These are phyloP conservation scores for Ricinus communis DNA, from an alignment of 345 rosid species.

Conservation along the genomic window DNA sequence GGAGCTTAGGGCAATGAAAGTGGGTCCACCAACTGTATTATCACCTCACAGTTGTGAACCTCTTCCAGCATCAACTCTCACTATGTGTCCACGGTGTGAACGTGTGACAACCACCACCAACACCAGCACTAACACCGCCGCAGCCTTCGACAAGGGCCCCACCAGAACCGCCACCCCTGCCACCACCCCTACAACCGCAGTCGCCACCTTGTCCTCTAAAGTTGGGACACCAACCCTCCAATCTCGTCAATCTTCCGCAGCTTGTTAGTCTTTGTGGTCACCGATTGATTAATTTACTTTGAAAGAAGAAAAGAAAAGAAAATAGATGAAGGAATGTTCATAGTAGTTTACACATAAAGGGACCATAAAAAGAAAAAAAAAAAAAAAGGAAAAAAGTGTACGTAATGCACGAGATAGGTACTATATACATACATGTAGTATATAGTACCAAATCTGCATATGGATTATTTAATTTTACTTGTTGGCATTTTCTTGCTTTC, in stretches of 20 bases:
- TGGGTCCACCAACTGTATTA: conserved; percentile 53
- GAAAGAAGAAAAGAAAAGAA: neutral
- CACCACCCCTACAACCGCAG: conserved; percentile 12
- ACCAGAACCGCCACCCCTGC: conserved; percentile 16
- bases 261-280: conserved; percentile 25
- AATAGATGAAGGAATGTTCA: conserved; percentile 25
- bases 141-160: conserved; percentile 22
- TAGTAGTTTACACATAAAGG: conserved; percentile 18
- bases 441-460: neutral
- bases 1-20: conserved; percentile 86
- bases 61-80: conserved; percentile 63
- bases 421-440: conserved; percentile 1
- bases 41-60: conserved; percentile 55
- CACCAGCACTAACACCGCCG: conserved; percentile 7
- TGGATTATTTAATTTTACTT: too few relatives aligned
- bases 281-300: neutral
- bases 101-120: conserved; percentile 58
- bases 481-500: too few relatives aligned
- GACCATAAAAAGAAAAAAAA: neutral
- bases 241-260: conserved; percentile 47
- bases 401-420: conserved; percentile 22
- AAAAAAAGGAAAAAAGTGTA: neutral
- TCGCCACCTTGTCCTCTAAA: conserved; percentile 34
- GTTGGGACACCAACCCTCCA: conserved; percentile 36
- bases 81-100: conserved; percentile 95